Percentiles rank a stretch among this genome's conserved stretches.
phyloP scores from a whole-genome alignment of 768 basidiomycete species.

The Boletus bicolor region DNA sequence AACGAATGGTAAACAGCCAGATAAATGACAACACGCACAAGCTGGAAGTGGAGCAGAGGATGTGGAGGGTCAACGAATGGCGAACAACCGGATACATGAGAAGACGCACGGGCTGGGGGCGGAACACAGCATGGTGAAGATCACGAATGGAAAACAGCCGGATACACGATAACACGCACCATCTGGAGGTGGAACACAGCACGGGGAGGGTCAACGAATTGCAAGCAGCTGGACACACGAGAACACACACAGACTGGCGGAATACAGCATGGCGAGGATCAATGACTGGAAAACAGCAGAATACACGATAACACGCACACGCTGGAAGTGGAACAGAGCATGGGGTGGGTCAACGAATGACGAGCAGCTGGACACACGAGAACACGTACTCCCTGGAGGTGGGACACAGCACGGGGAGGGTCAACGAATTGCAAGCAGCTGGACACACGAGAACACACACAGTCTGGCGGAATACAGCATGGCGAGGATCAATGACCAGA shows the following conservation, averaged over 20 bases:
- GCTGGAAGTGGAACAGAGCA: not conserved
- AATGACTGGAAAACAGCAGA: not conserved
- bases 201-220: not conserved
- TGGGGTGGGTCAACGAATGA: too few relatives aligned
- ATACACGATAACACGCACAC: too few relatives aligned
- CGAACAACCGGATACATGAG: too few relatives aligned
- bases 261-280: not conserved
- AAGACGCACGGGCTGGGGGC: too few relatives aligned
- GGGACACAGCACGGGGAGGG: not conserved
- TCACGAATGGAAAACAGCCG: not conserved
- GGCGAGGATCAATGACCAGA: not conserved
- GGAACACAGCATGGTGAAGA: too few relatives aligned
- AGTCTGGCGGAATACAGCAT: not conserved
- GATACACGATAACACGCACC: not conserved
- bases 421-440: not conserved
- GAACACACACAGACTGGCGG: not conserved
- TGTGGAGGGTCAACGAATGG: too few relatives aligned
- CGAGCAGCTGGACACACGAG: not conserved
- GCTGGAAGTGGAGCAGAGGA: too few relatives aligned
- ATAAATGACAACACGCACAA: too few relatives aligned
- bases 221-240: not conserved
- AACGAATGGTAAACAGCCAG: too few relatives aligned
- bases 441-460: not conserved
- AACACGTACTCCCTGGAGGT: not conserved
- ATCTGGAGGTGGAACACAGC: not conserved